Evolutionary conservation across 352 stramenopile species (phyloP).

Genomic region (Thraustochytrium sp.): DNA sequence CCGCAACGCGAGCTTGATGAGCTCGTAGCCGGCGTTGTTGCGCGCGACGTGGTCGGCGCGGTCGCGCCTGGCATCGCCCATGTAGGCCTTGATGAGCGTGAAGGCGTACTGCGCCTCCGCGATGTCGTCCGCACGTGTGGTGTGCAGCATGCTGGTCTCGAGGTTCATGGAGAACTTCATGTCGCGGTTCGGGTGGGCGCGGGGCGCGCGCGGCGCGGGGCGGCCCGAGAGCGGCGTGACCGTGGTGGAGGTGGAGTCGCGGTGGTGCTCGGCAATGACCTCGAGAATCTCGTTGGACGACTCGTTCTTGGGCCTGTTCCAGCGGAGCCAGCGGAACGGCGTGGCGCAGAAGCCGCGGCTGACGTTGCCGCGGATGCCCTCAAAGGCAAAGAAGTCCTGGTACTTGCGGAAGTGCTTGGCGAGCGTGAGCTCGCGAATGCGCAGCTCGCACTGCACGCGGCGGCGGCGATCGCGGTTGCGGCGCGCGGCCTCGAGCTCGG

Average conservation of each 20-base stretch:
- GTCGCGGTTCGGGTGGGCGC: neutral
- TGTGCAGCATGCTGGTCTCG: neutral
- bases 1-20: neutral
- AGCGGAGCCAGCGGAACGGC: neutral
- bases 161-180: neutral
- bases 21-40: slow-evolving; percentile 21
- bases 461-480: neutral
- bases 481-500: neutral
- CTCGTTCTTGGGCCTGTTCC: neutral
- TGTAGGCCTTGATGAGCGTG: slow-evolving; percentile 11
- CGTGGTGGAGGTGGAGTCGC: neutral
- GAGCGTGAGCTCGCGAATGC: slow-evolving; percentile 19
- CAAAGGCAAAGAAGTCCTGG: slow-evolving; percentile 15
- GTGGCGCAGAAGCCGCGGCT: neutral
- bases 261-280: neutral
- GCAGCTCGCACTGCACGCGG: neutral
- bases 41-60: neutral
- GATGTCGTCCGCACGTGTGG: neutral
- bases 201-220: neutral
- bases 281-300: neutral
- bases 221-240: neutral
- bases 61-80: slow-evolving; percentile 2
- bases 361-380: slow-evolving; percentile 14
- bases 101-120: neutral
- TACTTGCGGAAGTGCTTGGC: slow-evolving; percentile 15